Percentiles rank a stretch among this genome's conserved stretches.
Evolutionary conservation across 768 basidiomycete genomes (phyloP).

Genomic region (Suillus placidus): DNA sequence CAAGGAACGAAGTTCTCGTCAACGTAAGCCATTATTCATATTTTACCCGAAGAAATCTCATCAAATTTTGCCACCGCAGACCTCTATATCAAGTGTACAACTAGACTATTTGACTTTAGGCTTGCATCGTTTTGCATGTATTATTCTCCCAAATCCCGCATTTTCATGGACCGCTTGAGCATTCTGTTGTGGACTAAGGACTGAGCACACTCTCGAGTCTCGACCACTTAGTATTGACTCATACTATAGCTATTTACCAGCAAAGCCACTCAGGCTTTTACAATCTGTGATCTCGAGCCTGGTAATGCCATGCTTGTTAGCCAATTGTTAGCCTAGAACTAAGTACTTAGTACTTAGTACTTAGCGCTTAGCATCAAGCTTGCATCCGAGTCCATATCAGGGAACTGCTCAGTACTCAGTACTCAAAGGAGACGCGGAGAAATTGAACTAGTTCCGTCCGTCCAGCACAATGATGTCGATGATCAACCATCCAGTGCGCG

Average conservation of each 20-base stretch:
- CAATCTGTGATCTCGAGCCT: not conserved
- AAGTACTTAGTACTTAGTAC: too few species aligned
- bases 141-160: not conserved
- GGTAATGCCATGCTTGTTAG: too few species aligned
- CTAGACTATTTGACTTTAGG: constrained; percentile 42
- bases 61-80: constrained; percentile 39
- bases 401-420: not conserved
- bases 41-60: constrained; percentile 4
- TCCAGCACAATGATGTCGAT: not conserved
- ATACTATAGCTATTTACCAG: not conserved
- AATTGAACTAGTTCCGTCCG: not conserved
- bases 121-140: constrained; percentile 4
- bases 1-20: constrained; percentile 98
- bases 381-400: not conserved
- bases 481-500: not conserved
- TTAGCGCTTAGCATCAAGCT: not conserved
- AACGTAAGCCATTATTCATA: constrained; percentile 63
- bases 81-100: constrained; percentile 95
- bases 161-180: constrained; percentile 2
- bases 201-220: not conserved
- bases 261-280: not conserved
- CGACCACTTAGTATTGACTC: not conserved
- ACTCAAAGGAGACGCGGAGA: not conserved
- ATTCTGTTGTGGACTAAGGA: not conserved
- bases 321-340: too few species aligned